Conservation (phyloP, 2,329 filamentous ascomycete species). For the Claviceps africana region DNA sequence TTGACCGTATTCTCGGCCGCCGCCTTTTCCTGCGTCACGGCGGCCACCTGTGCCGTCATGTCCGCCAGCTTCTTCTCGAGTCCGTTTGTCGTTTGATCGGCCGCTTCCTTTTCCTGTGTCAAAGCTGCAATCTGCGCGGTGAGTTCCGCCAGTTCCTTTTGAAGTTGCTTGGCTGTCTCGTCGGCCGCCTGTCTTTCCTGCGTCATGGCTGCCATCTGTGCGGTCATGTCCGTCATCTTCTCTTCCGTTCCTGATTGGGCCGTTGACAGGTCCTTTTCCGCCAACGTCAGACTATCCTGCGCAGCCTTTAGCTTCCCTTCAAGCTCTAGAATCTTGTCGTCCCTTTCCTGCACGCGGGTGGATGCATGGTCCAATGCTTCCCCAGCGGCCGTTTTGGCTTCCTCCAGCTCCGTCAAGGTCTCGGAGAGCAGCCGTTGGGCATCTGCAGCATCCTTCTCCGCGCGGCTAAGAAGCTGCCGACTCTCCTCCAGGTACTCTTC, state of each 20-base stretch:
- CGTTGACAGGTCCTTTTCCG: slow-evolving; percentile 19
- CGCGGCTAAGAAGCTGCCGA: slow-evolving; percentile 20
- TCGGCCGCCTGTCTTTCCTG: slow-evolving; percentile 15
- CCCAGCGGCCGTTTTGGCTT: slow-evolving; percentile 14
- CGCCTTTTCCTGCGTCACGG: slow-evolving; percentile 13
- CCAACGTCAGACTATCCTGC: slow-evolving; percentile 10
- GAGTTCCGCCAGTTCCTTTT: slow-evolving; percentile 11
- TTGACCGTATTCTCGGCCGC: slow-evolving; percentile 15
- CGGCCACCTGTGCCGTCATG: slow-evolving; percentile 22
- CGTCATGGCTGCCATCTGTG: slow-evolving; percentile 15
- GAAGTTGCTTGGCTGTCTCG: slow-evolving; percentile 13
- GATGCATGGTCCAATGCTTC: slow-evolving; percentile 12
- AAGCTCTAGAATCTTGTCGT: slow-evolving; percentile 26
- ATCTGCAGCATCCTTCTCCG: slow-evolving; percentile 23
- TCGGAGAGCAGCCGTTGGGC: slow-evolving; percentile 35
- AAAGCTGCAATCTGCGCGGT: slow-evolving; percentile 15
- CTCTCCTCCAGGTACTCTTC: slow-evolving; percentile 40
- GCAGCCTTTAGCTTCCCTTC: slow-evolving; percentile 13
- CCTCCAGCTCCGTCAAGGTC: slow-evolving; percentile 33
- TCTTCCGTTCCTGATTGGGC: slow-evolving; percentile 24
- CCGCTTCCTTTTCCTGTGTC: slow-evolving; percentile 12
- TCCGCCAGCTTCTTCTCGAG: slow-evolving; percentile 14
- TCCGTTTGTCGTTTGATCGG: slow-evolving; percentile 15
- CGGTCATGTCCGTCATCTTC: slow-evolving; percentile 13
- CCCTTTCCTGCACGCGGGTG: slow-evolving; percentile 19